phyloP scores from a whole-genome alignment of 1,139 yeast genomes.

The Meyerozyma smithsonii region DNA sequence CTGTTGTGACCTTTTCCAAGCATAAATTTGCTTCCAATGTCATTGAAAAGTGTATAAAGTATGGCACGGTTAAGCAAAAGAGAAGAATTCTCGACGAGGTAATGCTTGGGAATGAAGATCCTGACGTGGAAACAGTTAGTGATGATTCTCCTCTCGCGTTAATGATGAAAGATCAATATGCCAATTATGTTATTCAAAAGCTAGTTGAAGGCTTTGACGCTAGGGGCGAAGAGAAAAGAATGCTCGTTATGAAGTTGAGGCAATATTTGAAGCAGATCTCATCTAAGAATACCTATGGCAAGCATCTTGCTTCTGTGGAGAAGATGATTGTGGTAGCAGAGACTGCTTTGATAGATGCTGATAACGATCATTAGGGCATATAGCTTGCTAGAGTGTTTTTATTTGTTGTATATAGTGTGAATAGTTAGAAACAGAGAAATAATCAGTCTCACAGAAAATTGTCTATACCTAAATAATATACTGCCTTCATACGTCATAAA shows the following conservation, averaged over 20 bases:
- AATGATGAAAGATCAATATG: slow-evolving; percentile 98
- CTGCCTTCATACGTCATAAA: no score
- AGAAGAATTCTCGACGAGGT: slow-evolving; percentile 58
- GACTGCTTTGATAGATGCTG: slow-evolving; percentile 43
- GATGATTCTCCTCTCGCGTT: slow-evolving; percentile 61
- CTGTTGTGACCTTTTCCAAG: slow-evolving; percentile 77
- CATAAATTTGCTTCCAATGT: slow-evolving; percentile 98
- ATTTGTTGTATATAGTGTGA: slow-evolving; percentile 1
- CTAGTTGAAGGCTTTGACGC: slow-evolving; percentile 74
- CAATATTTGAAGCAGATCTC: slow-evolving; percentile 58
- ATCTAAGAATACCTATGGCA: slow-evolving; percentile 58
- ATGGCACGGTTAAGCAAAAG: slow-evolving; percentile 63
- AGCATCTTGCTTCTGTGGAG: slow-evolving; percentile 85
- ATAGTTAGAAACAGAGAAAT: neutral
- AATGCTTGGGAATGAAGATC: slow-evolving; percentile 45
- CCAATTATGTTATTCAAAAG: slow-evolving; percentile 94
- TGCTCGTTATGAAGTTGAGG: slow-evolving; percentile 57
- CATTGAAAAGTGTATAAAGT: slow-evolving; percentile 86
- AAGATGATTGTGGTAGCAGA: slow-evolving; percentile 60
- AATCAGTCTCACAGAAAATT: no score
- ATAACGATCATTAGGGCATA: slow-evolving; percentile 10
- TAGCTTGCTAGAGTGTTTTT: neutral
- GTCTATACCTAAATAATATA: no score
- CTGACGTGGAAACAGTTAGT: slow-evolving; percentile 35
- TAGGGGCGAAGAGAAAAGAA: slow-evolving; percentile 58